These are phyloP conservation scores for Ceratobasidium sp. DNA, from an alignment of 1,284 basidiomycete genomes.

Conservation along the genomic window DNA sequence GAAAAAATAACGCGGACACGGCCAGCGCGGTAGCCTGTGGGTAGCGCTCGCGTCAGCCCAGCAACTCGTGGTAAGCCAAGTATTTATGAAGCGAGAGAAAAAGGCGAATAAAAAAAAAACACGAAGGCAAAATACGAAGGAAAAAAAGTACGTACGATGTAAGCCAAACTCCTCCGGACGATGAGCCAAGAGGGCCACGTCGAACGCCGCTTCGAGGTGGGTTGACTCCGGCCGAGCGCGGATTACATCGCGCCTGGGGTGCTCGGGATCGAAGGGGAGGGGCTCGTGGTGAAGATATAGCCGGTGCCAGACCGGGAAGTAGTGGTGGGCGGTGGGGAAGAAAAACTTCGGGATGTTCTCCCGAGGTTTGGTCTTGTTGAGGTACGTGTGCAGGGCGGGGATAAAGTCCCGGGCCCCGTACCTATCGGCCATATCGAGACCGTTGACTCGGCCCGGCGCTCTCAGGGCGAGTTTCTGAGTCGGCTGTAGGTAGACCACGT, in stretches of 20 bases:
- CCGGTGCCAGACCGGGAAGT: conserved; percentile 24
- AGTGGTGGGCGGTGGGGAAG: neutral
- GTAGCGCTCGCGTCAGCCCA: neutral
- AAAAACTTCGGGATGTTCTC: neutral
- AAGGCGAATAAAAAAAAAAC: no score
- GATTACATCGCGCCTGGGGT: conserved; percentile 17
- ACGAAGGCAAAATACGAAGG: neutral
- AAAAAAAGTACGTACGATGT: conserved; percentile 46
- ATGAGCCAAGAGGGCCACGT: neutral
- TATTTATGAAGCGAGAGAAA: no score
- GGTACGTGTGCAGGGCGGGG: neutral
- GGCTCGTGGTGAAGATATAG: conserved; percentile 18
- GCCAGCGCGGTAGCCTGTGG: conserved; percentile 24
- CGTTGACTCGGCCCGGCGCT: neutral
- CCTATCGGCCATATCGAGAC: neutral
- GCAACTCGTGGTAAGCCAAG: no score
- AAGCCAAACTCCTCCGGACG: neutral
- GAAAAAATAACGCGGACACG: conserved; percentile 22
- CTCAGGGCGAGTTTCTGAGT: neutral
- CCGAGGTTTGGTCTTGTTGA: neutral
- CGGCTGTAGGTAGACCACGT: conserved; percentile 8
- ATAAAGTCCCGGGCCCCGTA: neutral
- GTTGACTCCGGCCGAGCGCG: neutral
- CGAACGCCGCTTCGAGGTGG: conserved; percentile 49
- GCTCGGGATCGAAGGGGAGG: conserved; percentile 12